Percentiles rank a stretch among this genome's conserved stretches.
Evolutionary conservation across 352 stramenopile genomes (phyloP).

Genomic region (Phytophthora syringae): DNA sequence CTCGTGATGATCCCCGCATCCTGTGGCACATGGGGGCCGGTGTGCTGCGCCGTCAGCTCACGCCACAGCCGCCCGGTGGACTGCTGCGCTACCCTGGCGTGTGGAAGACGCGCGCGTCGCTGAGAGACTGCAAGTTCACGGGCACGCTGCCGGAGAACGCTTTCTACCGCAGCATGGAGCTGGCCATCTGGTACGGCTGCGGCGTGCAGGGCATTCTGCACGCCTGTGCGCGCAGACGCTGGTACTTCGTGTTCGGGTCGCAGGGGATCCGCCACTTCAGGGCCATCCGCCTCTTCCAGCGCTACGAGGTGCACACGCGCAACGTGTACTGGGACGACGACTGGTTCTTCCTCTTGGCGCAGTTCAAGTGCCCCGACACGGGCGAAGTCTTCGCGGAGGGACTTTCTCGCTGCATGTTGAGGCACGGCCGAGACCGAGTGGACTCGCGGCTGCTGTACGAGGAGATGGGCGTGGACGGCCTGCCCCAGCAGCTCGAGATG

Average conservation of each 20-base stretch:
- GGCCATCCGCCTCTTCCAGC: constrained; percentile 57
- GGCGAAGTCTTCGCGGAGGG: constrained; percentile 69
- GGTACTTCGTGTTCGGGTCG: constrained; percentile 78
- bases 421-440: constrained; percentile 55
- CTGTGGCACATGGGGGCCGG: constrained; percentile 75
- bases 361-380: constrained; percentile 75
- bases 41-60: constrained; percentile 55
- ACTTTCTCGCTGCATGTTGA: constrained; percentile 65
- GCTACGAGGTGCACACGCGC: constrained; percentile 71
- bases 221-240: constrained; percentile 57
- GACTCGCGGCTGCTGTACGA: constrained; percentile 60
- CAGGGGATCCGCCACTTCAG: constrained; percentile 71
- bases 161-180: constrained; percentile 79
- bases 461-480: constrained; percentile 56
- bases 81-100: constrained; percentile 65
- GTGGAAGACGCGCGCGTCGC: constrained; percentile 56
- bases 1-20: constrained; percentile 67
- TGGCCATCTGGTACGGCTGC: constrained; percentile 75
- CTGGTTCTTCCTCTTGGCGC: constrained; percentile 72
- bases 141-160: constrained; percentile 64
- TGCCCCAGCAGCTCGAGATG: constrained; percentile 51
- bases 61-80: constrained; percentile 45
- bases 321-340: constrained; percentile 78
- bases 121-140: constrained; percentile 65
- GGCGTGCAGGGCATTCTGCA: constrained; percentile 66